Conservation (phyloP, 331 rosid genomes). For the Dryas integrifolia region DNA sequence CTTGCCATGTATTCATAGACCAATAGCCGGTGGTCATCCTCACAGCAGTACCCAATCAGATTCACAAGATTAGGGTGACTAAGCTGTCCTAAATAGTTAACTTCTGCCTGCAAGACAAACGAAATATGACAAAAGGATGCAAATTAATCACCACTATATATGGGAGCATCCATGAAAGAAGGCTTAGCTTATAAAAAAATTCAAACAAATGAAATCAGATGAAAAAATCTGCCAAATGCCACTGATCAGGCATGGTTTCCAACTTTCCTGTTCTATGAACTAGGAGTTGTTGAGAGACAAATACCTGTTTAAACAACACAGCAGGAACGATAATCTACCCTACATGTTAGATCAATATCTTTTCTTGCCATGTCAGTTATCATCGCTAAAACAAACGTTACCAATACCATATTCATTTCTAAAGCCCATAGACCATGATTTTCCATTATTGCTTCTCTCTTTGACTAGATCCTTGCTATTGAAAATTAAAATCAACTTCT, state of each 20-base stretch:
- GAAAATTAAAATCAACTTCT: background rate
- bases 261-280: background rate
- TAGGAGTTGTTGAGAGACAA: slow-evolving; percentile 1
- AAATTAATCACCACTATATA: background rate
- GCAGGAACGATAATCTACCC: background rate
- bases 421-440: background rate
- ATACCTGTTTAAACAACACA: background rate
- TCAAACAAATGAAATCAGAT: background rate
- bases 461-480: background rate
- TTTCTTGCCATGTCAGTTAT: slow-evolving; percentile 7
- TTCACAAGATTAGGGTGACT: slow-evolving; percentile 78
- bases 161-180: background rate
- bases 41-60: slow-evolving; percentile 92
- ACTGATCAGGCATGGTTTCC: background rate
- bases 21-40: slow-evolving; percentile 76
- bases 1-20: slow-evolving; percentile 92
- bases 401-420: background rate
- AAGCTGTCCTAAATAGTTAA: slow-evolving; percentile 80
- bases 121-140: background rate
- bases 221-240: background rate
- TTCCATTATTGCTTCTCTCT: background rate
- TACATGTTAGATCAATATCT: slow-evolving; percentile 13
- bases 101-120: slow-evolving; percentile 68
- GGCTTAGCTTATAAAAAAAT: background rate
- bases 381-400: background rate